These are phyloP conservation scores for Verticillium klebahnii DNA, from an alignment of 2,329 filamentous ascomycete genomes.

Conservation along the genomic window DNA sequence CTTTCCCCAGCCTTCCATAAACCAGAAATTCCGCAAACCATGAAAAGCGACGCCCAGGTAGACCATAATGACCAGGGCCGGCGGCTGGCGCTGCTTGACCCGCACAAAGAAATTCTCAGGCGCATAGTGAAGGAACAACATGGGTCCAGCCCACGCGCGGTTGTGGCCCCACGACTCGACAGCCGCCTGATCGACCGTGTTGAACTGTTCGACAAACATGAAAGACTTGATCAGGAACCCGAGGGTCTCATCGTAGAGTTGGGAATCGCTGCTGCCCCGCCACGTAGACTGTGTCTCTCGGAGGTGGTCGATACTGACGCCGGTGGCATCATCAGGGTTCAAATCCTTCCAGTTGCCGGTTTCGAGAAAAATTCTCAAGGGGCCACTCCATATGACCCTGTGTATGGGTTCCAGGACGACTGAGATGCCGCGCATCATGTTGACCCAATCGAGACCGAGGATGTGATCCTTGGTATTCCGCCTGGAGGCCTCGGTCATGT, in stretches of 20 bases:
- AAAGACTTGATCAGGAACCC: slow-evolving; percentile 8
- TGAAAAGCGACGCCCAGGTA: slow-evolving; percentile 14
- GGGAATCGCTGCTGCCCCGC: slow-evolving; percentile 1
- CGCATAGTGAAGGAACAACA: slow-evolving; percentile 12
- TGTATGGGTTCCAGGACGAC: slow-evolving; percentile 10
- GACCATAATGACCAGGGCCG: slow-evolving; percentile 13
- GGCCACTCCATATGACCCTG: slow-evolving; percentile 3
- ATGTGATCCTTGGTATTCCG: slow-evolving; percentile 7
- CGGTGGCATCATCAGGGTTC: slow-evolving; percentile 1
- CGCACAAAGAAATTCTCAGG: slow-evolving; percentile 14
- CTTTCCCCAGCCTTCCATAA: slow-evolving; percentile 14
- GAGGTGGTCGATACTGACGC: slow-evolving; percentile 3
- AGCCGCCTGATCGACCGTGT: slow-evolving; percentile 2
- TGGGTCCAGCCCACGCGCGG: slow-evolving; percentile 10
- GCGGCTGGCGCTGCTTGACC: slow-evolving; percentile 16
- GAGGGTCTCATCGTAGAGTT: slow-evolving; percentile 11
- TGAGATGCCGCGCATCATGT: slow-evolving; percentile 14
- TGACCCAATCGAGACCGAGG: slow-evolving; percentile 14
- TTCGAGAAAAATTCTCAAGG: slow-evolving; percentile 2
- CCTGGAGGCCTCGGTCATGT: not conserved
- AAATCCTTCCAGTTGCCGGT: slow-evolving; percentile 16
- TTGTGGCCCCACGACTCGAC: slow-evolving; percentile 12
- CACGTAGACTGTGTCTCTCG: slow-evolving; percentile 5
- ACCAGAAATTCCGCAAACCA: slow-evolving; percentile 9
- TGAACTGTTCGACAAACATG: slow-evolving; percentile 12